Evolutionary conservation across 129 eudicot genomes (phyloP).

Genomic region (Saussurea involucrata): DNA sequence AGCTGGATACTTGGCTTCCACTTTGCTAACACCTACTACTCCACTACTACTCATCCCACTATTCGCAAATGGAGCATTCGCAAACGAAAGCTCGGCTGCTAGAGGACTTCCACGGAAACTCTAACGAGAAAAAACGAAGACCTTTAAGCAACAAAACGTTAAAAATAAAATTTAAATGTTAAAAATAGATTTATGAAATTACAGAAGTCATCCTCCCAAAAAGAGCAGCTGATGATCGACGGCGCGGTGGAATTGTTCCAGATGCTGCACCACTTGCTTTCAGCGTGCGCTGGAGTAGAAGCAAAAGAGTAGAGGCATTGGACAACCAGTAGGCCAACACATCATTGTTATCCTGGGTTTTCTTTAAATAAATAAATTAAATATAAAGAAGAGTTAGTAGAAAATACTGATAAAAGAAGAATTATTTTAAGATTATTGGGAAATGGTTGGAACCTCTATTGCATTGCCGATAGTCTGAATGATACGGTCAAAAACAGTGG

Average conservation of each 20-base stretch:
- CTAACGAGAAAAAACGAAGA: slow-evolving; percentile 31
- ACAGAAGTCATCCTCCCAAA: slow-evolving; percentile 87
- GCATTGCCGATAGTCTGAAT: slow-evolving; percentile 90
- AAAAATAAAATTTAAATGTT: background rate
- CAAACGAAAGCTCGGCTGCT: slow-evolving; percentile 59
- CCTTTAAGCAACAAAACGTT: background rate
- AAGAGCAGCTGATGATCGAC: slow-evolving; percentile 80
- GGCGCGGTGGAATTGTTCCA: slow-evolving; percentile 71
- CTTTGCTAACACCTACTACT: slow-evolving; percentile 69
- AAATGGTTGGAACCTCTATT: slow-evolving; percentile 59
- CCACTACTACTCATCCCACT: slow-evolving; percentile 58
- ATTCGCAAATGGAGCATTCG: slow-evolving; percentile 20
- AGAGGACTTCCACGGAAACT: slow-evolving; percentile 85
- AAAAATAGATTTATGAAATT: slow-evolving; percentile 10
- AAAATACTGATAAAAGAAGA: background rate
- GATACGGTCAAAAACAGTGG: slow-evolving; percentile 81
- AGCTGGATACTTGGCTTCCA: slow-evolving; percentile 98
- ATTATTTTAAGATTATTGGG: background rate
- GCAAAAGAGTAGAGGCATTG: slow-evolving; percentile 83
- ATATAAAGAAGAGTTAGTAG: slow-evolving; percentile 5
- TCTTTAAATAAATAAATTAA: slow-evolving; percentile 24
- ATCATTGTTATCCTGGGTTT: slow-evolving; percentile 82
- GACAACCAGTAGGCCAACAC: slow-evolving; percentile 91
- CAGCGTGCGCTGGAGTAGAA: slow-evolving; percentile 87
- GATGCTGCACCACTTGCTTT: slow-evolving; percentile 87